Conservation (phyloP, 768 basidiomycete genomes). For the Austroboletus festivus region DNA sequence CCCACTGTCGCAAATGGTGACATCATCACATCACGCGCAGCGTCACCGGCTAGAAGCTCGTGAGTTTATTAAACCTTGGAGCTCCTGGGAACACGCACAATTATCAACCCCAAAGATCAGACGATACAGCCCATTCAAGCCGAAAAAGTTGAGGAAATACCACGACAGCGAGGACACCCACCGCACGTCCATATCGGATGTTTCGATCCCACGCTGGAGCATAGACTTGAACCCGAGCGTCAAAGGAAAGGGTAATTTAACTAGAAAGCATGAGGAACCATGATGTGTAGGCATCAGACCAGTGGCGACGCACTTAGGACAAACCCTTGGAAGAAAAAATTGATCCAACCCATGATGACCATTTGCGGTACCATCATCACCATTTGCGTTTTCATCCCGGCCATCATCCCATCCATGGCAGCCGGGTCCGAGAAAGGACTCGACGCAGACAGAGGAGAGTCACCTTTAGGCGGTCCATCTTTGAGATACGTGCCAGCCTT, state of each 20-base stretch:
- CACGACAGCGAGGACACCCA: slow-evolving; percentile 99
- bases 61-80: slow-evolving; percentile 9
- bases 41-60: slow-evolving; percentile 62
- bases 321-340: slow-evolving; percentile 99
- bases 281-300: background rate
- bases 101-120: slow-evolving; percentile 90
- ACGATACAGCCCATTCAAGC: slow-evolving; percentile 91
- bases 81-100: slow-evolving; percentile 46
- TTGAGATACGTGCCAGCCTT: slow-evolving; percentile 81
- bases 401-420: slow-evolving; percentile 98
- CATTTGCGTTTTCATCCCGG: slow-evolving; percentile 98
- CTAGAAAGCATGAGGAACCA: slow-evolving; percentile 44
- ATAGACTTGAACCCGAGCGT: slow-evolving; percentile 97
- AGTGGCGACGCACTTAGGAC: slow-evolving; percentile 75
- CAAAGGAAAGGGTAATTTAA: slow-evolving; percentile 94
- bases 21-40: slow-evolving; percentile 68
- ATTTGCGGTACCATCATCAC: slow-evolving; percentile 99
- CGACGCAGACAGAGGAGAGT: slow-evolving; percentile 55
- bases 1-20: slow-evolving; percentile 62
- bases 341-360: slow-evolving; percentile 99
- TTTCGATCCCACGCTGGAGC: slow-evolving; percentile 94
- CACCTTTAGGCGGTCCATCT: slow-evolving; percentile 69
- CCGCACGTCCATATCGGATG: slow-evolving; percentile 94
- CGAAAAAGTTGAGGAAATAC: slow-evolving; percentile 99
- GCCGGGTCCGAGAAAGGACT: slow-evolving; percentile 88